Evolutionary conservation across 768 basidiomycete genomes (phyloP), one percentile per base, ranked within the genome.

Genomic region (Phylloporus scabripes): DNA sequence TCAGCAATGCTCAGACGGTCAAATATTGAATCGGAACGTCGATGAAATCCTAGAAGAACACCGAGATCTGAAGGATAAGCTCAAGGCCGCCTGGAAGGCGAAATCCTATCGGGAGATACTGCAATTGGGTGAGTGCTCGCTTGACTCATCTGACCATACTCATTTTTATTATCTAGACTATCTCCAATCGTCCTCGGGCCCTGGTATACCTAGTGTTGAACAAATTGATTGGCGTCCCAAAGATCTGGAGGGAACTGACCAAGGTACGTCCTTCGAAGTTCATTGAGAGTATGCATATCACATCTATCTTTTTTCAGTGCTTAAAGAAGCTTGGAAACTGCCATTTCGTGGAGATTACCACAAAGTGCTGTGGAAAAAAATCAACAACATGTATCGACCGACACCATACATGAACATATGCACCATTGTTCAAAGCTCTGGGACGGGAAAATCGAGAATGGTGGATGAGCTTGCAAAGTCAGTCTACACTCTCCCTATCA

Each of bases 361-460:
- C 15, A 6, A 2, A 14, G 20, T 46, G 18, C 26, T 46, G 2
- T 24, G 39, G 24, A 1, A 20, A 1, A 46, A 46, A 5, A 46
- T 46, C 46, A 39, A 46, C 6, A 5, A 8, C 3, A 46, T 46
- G 46, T 14, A 46, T 7, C 2, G 11, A 5, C 24, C 5, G 1
- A 1, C 1, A 2, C 10, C 24, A 12, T 29, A 46, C 17, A 20
- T 14, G 20, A 49, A 42, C n/a, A 18, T 20, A 3, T 31, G 20
- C 20, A 11, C 41, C 18, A 24, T 49, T 14, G 24, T 49, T 7
- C 48, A 49, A 17, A 46, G 48, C 48, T 49, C 48, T 12, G 48
- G 48, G 11, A 28, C 41, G 3, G 48, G 48, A 3, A 53, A 53
- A 26, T 53, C 44, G 2, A 41, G 51, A 18, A 48, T 53, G 46